These are phyloP conservation scores for Xanthoceras sorbifolium DNA, from an alignment of 345 rosid genomes.

Conservation along the genomic window DNA sequence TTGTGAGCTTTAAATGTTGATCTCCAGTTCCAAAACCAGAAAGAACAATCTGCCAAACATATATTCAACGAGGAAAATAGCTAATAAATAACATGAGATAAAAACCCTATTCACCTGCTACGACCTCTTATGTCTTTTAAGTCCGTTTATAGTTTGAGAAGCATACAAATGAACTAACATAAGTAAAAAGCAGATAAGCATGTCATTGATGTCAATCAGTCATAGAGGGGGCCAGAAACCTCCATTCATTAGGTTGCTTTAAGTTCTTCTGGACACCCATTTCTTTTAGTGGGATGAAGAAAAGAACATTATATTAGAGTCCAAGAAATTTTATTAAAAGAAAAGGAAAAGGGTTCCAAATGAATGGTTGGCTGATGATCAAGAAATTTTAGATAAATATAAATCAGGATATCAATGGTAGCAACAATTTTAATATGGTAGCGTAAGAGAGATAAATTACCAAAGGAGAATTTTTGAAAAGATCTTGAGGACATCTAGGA, in stretches of 20 bases:
- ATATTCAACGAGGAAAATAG: background rate
- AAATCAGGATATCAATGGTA: background rate
- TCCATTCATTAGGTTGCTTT: background rate
- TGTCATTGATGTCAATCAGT: background rate
- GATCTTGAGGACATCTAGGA: conserved; percentile 92
- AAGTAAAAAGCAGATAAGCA: background rate
- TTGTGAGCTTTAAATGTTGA: conserved; percentile 80
- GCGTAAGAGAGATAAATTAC: conserved; percentile 35
- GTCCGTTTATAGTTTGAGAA: background rate
- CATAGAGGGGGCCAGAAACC: background rate
- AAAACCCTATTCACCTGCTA: background rate
- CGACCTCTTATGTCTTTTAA: background rate
- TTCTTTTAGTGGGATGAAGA: background rate
- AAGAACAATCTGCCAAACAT: conserved; percentile 73
- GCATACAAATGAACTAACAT: background rate
- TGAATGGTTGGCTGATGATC: background rate
- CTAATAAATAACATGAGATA: background rate
- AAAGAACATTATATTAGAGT: background rate
- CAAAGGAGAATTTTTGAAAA: conserved; percentile 86
- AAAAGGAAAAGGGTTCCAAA: background rate
- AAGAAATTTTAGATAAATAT: background rate
- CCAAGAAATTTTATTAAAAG: background rate
- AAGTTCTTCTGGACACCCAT: background rate
- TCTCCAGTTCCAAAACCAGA: conserved; percentile 90
- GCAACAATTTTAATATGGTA: background rate